Percentiles rank a stretch among this genome's conserved stretches.
These are phyloP conservation scores for Trametes sanguinea DNA, from an alignment of 768 basidiomycete species.

Conservation along the genomic window DNA sequence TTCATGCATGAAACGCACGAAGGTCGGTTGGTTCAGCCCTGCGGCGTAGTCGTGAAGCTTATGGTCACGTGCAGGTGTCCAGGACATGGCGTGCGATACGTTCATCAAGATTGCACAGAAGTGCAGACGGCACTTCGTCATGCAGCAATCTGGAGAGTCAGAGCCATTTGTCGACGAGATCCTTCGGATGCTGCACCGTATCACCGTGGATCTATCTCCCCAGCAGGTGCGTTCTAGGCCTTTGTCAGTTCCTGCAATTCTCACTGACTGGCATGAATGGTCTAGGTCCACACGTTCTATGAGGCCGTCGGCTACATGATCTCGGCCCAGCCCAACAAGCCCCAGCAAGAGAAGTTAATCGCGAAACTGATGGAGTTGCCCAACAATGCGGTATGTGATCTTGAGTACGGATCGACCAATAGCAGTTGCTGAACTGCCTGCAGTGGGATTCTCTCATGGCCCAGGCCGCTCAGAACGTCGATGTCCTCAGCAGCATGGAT, in stretches of 20 bases:
- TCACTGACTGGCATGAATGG: not conserved
- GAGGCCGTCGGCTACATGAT: conserved; percentile 99
- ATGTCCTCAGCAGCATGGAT: conserved; percentile 86
- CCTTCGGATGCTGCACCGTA: conserved; percentile 84
- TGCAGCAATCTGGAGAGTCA: conserved; percentile 95
- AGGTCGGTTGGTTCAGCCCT: conserved; percentile 50
- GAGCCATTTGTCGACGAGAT: conserved; percentile 99
- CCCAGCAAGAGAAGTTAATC: conserved; percentile 93
- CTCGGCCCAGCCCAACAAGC: conserved; percentile 96
- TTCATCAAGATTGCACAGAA: conserved; percentile 99
- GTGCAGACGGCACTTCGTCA: conserved; percentile 95
- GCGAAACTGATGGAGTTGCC: conserved; percentile 95
- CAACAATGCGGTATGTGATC: conserved; percentile 83
- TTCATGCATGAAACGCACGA: conserved; percentile 99
- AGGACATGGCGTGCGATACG: conserved; percentile 99
- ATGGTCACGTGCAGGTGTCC: conserved; percentile 66
- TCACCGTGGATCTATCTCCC: conserved; percentile 91
- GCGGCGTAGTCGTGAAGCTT: not conserved
- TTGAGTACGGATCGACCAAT: not conserved
- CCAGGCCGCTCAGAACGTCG: conserved; percentile 89
- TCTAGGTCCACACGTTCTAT: conserved; percentile 91
- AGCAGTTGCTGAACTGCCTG: not conserved
- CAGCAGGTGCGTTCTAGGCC: conserved; percentile 55
- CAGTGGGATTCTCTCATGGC: conserved; percentile 98
- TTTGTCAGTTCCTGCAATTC: not conserved